Evolutionary conservation across 2,329 filamentous ascomycete species (phyloP), one percentile per base, ranked within the genome.

Genomic region (Tolypocladium guangdongense): DNA sequence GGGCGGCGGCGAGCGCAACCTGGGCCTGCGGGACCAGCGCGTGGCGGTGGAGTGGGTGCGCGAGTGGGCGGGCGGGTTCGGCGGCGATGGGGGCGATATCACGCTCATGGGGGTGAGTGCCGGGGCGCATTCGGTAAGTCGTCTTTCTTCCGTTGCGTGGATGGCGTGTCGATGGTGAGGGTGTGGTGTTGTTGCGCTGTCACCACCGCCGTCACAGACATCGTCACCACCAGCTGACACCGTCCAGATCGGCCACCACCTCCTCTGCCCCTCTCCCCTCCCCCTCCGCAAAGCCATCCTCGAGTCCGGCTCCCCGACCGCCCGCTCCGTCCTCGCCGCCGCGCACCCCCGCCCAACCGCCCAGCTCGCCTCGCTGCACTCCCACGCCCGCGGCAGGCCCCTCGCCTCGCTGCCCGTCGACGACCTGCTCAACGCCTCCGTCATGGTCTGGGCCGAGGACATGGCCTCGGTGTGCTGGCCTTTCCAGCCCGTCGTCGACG

Each of bases 401-500:
- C 77, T 81, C 22, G 49, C 73, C 7, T 64, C 71, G 3, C 65
- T 87, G 33, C 78, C 59, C 22, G 32, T 84, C 55, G 59, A 69
- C 1, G 67, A 68, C 24, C 73, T 88, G 16, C 74, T 74, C 51
- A 59, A 66, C 63, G 78, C 78, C 12, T 74, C 71, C 7, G 64
- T 70, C 48, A 45, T 53, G 7, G 68, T 81, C 33, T 82, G 73
- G 69, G 57, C 65, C 11, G 64, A 64, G 47, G 74, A 76, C 60
- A 63, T 66, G n/a, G 58, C 62, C 4, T 70, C 67, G 8, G 68
- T 82, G 10, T 71, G 74, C 32, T 83, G 80, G 80, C 74, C 86
- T 0, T 89, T 87, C 68, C 86, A 88, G 60, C 85, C 85, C 8
- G 80, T 84, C 37, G 78, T 88, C 54, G 84, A 87, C 61, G 77